Percentiles rank a stretch among this genome's conserved stretches.
These are phyloP conservation scores for Ceratocystis cacaofunesta DNA, from an alignment of 2,329 filamentous ascomycete species.

Conservation along the genomic window DNA sequence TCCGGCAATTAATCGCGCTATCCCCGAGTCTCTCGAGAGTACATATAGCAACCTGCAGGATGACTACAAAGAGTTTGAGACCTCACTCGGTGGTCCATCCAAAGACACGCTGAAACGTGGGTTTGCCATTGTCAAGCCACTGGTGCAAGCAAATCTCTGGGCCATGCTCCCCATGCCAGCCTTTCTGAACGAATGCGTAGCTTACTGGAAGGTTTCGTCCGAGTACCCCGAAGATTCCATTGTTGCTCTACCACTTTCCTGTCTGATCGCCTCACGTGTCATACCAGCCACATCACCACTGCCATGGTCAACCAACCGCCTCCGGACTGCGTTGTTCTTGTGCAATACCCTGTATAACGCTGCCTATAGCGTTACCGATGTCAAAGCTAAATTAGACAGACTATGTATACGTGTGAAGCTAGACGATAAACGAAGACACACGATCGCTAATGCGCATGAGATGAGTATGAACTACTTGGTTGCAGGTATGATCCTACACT, in stretches of 20 bases:
- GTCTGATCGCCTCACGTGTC: slow-evolving; percentile 33
- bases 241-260: slow-evolving; percentile 31
- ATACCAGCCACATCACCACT: slow-evolving; percentile 37
- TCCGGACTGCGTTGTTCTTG: slow-evolving; percentile 37
- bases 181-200: slow-evolving; percentile 17
- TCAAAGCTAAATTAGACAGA: slow-evolving; percentile 1
- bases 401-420: slow-evolving; percentile 17
- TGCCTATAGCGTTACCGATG: slow-evolving; percentile 26
- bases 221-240: slow-evolving; percentile 16
- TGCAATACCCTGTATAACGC: slow-evolving; percentile 38
- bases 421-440: slow-evolving; percentile 18
- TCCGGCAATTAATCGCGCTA: slow-evolving; percentile 13
- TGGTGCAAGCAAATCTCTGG: slow-evolving; percentile 21
- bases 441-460: neutral
- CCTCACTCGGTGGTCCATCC: neutral
- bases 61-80: slow-evolving; percentile 4
- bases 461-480: slow-evolving; percentile 32
- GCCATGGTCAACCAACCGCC: slow-evolving; percentile 35
- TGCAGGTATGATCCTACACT: slow-evolving; percentile 13
- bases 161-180: slow-evolving; percentile 14
- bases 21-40: slow-evolving; percentile 9
- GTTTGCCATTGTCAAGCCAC: slow-evolving; percentile 28
- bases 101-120: slow-evolving; percentile 23
- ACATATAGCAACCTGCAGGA: slow-evolving; percentile 9
- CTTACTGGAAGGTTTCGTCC: slow-evolving; percentile 13